These are phyloP conservation scores for Cronartium quercuum DNA, from an alignment of 1,284 basidiomycete genomes.

Conservation along the genomic window DNA sequence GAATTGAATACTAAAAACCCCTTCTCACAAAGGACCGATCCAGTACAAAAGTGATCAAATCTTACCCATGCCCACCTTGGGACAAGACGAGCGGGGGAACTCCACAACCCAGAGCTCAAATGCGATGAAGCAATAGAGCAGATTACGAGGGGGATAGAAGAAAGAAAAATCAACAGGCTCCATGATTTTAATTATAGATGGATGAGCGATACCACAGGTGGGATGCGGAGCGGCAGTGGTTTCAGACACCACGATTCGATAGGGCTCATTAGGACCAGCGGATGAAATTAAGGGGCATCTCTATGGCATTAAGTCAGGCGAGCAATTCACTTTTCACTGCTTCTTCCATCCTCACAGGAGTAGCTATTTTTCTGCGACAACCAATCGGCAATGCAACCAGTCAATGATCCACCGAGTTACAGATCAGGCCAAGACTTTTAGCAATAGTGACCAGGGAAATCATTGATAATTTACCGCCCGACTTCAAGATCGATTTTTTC, in stretches of 20 bases:
- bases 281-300: background rate
- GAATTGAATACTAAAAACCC: background rate
- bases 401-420: background rate
- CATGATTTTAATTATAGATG: background rate
- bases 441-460: background rate
- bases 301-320: background rate
- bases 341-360: no score
- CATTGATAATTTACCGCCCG: no score
- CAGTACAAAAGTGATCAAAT: background rate
- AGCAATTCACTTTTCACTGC: no score
- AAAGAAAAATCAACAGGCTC: background rate
- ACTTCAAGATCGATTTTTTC: no score
- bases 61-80: background rate
- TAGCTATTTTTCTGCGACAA: background rate
- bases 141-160: background rate
- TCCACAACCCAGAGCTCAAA: background rate
- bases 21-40: background rate
- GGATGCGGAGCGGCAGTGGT: conserved; percentile 7
- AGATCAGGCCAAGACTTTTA: background rate
- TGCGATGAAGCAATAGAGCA: background rate
- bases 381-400: background rate
- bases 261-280: background rate
- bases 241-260: background rate
- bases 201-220: background rate
- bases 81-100: background rate